A percentile compares a stretch with the other conserved stretches of the same genome.
Evolutionary conservation across 2,329 filamentous ascomycete species (phyloP).

Genomic region (Talaromyces piceae): DNA sequence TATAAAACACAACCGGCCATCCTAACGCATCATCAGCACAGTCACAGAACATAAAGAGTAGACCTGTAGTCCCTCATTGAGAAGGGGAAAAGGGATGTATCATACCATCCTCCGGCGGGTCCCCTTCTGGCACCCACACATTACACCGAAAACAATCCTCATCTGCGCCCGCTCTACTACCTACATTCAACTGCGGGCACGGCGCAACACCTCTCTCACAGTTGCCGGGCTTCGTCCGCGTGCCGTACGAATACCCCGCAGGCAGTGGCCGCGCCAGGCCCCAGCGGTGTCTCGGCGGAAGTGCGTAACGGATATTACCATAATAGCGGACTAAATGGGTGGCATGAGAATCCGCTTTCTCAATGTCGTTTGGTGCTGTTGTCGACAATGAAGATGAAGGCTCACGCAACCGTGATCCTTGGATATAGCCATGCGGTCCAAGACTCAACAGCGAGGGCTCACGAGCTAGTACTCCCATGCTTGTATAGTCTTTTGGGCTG

Average conservation of each 20-base stretch:
- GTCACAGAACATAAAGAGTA: neutral
- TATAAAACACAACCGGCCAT: conserved; percentile 53
- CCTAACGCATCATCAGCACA: conserved; percentile 23
- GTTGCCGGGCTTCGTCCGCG: conserved; percentile 38
- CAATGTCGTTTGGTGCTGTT: neutral
- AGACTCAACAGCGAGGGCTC: conserved; percentile 20
- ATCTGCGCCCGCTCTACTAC: conserved; percentile 25
- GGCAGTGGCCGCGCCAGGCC: conserved; percentile 43
- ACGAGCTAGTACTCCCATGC: neutral
- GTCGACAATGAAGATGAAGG: conserved; percentile 4
- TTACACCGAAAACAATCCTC: conserved; percentile 53
- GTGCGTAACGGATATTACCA: conserved; percentile 49
- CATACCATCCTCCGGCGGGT: conserved; percentile 31
- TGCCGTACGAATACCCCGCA: conserved; percentile 45
- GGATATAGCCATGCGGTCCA: conserved; percentile 39
- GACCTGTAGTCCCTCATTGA: neutral
- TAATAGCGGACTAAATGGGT: conserved; percentile 38
- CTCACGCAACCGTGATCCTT: conserved; percentile 40
- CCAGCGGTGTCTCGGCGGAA: conserved; percentile 46
- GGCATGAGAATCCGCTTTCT: neutral
- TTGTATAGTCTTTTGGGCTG: neutral
- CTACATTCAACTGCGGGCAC: conserved; percentile 46
- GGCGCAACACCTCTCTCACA: conserved; percentile 34
- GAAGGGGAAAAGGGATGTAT: neutral
- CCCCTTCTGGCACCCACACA: conserved; percentile 46